Evolutionary conservation across 345 rosid genomes (phyloP), one percentile per base, ranked within the genome.

Genomic region (Euphorbia peplus): DNA sequence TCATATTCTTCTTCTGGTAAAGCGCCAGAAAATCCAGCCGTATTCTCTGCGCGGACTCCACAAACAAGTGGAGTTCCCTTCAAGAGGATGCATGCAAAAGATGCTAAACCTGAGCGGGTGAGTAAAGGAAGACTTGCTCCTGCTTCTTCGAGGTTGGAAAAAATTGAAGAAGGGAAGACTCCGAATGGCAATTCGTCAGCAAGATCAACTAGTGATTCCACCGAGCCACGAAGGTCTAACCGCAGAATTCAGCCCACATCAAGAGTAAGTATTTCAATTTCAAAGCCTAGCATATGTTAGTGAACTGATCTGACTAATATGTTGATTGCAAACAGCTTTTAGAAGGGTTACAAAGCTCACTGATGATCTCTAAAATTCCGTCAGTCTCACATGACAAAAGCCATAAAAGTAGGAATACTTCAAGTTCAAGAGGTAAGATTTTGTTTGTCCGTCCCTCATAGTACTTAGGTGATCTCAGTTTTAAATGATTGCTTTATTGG

Each of bases 171-270:
- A 62, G 83, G 78, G 18, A 82, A 82, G 76, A 72, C 72, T 41
- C 60, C 79, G 28, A 76, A 61, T 69, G 79, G 72, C 47, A 67
- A 70, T 70, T 70, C 87, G 69, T 70, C 87, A 61, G 61, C 78
- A 44, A 85, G 84, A 64, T 35, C 82, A 54, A 51, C 75, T 46
- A 50, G 80, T 63, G 91, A 85, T 18, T 73, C 55, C 47, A 66
- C 60, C 61, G 99, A 90, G 81, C 98, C 95, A 37, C 95, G 99
- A n/a, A 84, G 99, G 79, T 95, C 98, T 60, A 76, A 72, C 56
- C 96, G 98, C 59, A 86, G 88, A 80, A 95, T 95, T 75, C 97
- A 90, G 82, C 99, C 99, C 66, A 95, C 99, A 18, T 95, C 98
- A 56, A 87, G 95, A 76, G 99, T 92, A 80, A 84, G 97, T n/a